A percentile compares a stretch with the other conserved stretches of the same genome.
Conservation (phyloP, 2,329 filamentous ascomycete genomes). For the Talaromyces verruculosus region DNA sequence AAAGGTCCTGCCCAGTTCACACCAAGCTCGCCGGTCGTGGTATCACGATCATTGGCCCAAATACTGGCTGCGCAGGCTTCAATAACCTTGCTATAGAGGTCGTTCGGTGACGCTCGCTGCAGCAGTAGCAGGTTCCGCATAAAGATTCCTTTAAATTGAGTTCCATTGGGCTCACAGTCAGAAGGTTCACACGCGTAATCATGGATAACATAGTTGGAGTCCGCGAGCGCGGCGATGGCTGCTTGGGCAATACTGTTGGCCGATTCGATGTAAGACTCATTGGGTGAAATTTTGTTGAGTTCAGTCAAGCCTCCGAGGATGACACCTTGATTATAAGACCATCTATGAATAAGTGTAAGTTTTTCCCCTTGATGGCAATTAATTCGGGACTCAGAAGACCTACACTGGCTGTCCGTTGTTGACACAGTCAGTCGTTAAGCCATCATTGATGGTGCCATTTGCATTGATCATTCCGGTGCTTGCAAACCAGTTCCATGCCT, state of each 20-base stretch:
- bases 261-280: slow-evolving; percentile 44
- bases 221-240: slow-evolving; percentile 50
- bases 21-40: slow-evolving; percentile 55
- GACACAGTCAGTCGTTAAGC: slow-evolving; percentile 52
- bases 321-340: slow-evolving; percentile 63
- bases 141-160: slow-evolving; percentile 73
- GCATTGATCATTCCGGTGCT: slow-evolving; percentile 50
- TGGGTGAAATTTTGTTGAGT: slow-evolving; percentile 46
- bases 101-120: slow-evolving; percentile 52
- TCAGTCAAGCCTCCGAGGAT: slow-evolving; percentile 60
- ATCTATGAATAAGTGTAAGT: slow-evolving; percentile 32
- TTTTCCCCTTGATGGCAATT: neutral
- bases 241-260: slow-evolving; percentile 55
- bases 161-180: slow-evolving; percentile 51
- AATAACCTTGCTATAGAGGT: slow-evolving; percentile 57
- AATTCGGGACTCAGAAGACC: neutral
- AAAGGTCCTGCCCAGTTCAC: slow-evolving; percentile 66
- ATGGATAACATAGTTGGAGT: slow-evolving; percentile 51
- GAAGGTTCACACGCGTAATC: slow-evolving; percentile 54
- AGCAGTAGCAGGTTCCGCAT: slow-evolving; percentile 63
- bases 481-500: slow-evolving; percentile 55
- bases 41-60: slow-evolving; percentile 58
- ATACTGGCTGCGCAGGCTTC: slow-evolving; percentile 63
- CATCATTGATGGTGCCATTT: slow-evolving; percentile 55
- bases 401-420: slow-evolving; percentile 46